Percentiles rank a stretch among this genome's conserved stretches.
These are phyloP conservation scores for Sporisorium reilianum DNA, from an alignment of 1,284 basidiomycete species.

Conservation along the genomic window DNA sequence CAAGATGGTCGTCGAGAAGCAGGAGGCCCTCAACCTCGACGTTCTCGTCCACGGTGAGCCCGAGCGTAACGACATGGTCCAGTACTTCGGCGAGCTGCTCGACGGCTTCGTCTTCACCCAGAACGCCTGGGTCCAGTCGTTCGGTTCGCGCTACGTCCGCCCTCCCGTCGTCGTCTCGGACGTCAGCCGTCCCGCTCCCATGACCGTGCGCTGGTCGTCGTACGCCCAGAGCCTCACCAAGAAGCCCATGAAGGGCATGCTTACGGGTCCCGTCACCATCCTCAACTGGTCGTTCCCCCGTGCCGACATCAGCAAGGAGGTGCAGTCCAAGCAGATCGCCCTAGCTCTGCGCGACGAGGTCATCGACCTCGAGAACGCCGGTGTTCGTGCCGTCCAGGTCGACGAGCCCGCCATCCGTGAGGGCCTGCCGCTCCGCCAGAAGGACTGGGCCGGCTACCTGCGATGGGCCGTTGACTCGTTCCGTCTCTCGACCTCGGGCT, in stretches of 20 bases:
- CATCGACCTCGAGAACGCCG: constrained; percentile 94
- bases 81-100: constrained; percentile 99
- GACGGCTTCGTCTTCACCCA: constrained; percentile 97
- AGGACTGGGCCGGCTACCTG: constrained; percentile 67
- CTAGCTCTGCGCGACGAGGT: constrained; percentile 99
- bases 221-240: constrained; percentile 95
- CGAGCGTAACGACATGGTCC: constrained; percentile 98
- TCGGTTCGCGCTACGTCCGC: constrained; percentile 88
- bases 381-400: constrained; percentile 98
- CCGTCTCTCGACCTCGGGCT: constrained; percentile 66
- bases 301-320: constrained; percentile 94
- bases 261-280: constrained; percentile 81
- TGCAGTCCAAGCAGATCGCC: constrained; percentile 98
- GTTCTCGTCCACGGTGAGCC: constrained; percentile 99
- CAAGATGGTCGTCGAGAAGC: constrained; percentile 91
- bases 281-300: constrained; percentile 99
- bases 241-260: constrained; percentile 99
- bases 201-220: constrained; percentile 96
- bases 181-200: constrained; percentile 90
- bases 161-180: constrained; percentile 99
- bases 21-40: constrained; percentile 95
- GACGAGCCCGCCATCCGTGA: constrained; percentile 99
- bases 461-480: constrained; percentile 69
- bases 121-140: constrained; percentile 99
- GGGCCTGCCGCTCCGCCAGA: constrained; percentile 73